Evolutionary conservation across 2,329 filamentous ascomycete genomes (phyloP), one percentile per base, ranked within the genome.

Genomic region (Graphium sp.): DNA sequence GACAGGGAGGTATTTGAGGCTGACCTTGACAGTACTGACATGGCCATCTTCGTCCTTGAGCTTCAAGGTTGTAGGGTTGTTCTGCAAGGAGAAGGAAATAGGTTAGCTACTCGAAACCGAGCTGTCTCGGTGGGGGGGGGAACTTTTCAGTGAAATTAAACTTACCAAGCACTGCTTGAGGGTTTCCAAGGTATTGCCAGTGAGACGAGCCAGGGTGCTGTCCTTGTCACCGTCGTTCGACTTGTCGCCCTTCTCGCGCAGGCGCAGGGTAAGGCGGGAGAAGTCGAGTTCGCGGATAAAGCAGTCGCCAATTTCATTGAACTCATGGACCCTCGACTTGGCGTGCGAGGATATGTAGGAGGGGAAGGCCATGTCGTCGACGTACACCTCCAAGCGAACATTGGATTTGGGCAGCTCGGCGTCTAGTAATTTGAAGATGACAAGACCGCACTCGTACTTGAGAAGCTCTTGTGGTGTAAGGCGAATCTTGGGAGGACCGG

Each of bases 221-320:
- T 92, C 76, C 29, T 77, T 69, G 32, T 78, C 67, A 29, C 65
- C 74, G 26, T 78, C 70, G 14, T 74, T 72, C 36, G 75, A 74
- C 41, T 69, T 71, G 38, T 92, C 78, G 11, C 71, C 63, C 47
- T 84, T 83, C 43, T 87, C 79, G 24, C 83, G 74, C 26, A 94
- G 64, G 32, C 84, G 80, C 37, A 98, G 65, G 0, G 85, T 95
- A 33, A 98, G 72, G 39, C 78, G 80, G 4, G 89, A 98, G 41
- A 94, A 85, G 38, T 98, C 91, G n/a, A 98, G 65, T 50, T 98
- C 89, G 35, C 89, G 82, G 34, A 98, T 80, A 53, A 98, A 84
- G 30, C 84, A 89, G 52, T 98, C 89, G 27, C 87, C 85, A 44
- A 85, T 84, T 53, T 98, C 89, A 40, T 89, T 81, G 50, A 95